These are phyloP conservation scores for Coemansia sp. DNA, from an alignment of 192 early-diverging fungal species.

Conservation along the genomic window DNA sequence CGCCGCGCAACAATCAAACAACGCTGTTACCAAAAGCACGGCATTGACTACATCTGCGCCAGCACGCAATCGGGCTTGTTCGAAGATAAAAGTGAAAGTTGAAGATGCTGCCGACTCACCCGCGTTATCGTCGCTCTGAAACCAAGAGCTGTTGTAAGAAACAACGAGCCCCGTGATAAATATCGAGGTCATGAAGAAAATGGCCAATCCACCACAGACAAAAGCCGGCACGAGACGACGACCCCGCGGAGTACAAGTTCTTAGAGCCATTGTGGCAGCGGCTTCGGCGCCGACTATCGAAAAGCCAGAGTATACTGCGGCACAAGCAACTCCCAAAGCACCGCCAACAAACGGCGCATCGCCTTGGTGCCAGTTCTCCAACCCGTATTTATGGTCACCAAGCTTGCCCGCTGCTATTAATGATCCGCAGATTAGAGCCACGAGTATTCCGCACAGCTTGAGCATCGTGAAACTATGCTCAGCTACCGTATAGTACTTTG, in stretches of 20 bases:
- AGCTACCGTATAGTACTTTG: slow-evolving; percentile 19
- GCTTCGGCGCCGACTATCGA: slow-evolving; percentile 20
- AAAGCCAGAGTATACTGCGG: slow-evolving; percentile 26
- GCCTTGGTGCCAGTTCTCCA: slow-evolving; percentile 26
- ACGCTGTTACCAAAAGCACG: slow-evolving; percentile 14
- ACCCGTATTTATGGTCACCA: slow-evolving; percentile 27
- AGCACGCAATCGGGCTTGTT: slow-evolving; percentile 15
- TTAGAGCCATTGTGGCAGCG: slow-evolving; percentile 18
- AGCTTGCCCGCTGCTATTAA: slow-evolving; percentile 23
- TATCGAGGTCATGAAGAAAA: slow-evolving; percentile 18
- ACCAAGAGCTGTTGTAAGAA: slow-evolving; percentile 14
- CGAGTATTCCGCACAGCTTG: slow-evolving; percentile 17
- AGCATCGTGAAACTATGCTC: slow-evolving; percentile 21
- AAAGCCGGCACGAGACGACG: slow-evolving; percentile 8
- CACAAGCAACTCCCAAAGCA: slow-evolving; percentile 19
- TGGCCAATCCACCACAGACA: slow-evolving; percentile 13
- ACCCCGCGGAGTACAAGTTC: slow-evolving; percentile 13
- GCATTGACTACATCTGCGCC: slow-evolving; percentile 29
- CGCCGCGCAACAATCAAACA: slow-evolving; percentile 23
- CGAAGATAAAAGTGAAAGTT: slow-evolving; percentile 24
- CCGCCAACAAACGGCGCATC: slow-evolving; percentile 24
- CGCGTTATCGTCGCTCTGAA: background rate
- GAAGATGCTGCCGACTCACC: slow-evolving; percentile 15
- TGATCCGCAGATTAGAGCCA: slow-evolving; percentile 20
- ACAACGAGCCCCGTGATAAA: slow-evolving; percentile 30